Conservation (phyloP, 179 eudicot species). For the Gypsophila paniculata region DNA sequence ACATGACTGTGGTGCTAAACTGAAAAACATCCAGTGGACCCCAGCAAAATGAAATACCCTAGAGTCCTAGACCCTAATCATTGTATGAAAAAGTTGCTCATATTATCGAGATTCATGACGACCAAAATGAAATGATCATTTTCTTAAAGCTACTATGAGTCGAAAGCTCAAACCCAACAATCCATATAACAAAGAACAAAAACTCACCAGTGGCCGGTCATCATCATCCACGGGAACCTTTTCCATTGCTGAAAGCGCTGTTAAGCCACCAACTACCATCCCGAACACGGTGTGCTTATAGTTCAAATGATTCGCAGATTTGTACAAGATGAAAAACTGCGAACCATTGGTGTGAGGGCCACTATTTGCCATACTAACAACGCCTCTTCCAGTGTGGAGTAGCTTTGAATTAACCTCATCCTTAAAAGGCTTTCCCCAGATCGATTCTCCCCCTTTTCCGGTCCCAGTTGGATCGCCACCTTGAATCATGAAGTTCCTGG, state of each 20-base stretch:
- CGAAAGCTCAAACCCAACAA: neutral
- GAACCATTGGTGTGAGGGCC: conserved; percentile 97
- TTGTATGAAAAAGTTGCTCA: neutral
- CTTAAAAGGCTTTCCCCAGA: conserved; percentile 94
- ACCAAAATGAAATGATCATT: neutral
- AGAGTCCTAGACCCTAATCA: neutral
- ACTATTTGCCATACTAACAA: conserved; percentile 98
- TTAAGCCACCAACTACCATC: conserved; percentile 87
- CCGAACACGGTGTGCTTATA: conserved; percentile 97
- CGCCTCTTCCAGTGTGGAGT: conserved; percentile 95
- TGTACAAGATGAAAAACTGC: conserved; percentile 88
- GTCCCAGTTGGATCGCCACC: conserved; percentile 99
- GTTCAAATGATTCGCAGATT: conserved; percentile 88
- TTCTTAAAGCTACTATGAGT: neutral
- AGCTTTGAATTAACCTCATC: conserved; percentile 89
- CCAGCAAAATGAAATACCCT: too few relatives aligned
- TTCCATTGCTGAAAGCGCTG: conserved; percentile 81
- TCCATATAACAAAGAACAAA: neutral
- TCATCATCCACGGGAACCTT: conserved; percentile 92
- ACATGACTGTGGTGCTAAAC: neutral
- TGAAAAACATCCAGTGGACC: neutral
- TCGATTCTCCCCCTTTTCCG: conserved; percentile 93
- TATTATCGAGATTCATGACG: neutral
- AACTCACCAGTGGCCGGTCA: conserved; percentile 86
- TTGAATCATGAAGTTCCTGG: conserved; percentile 97